phyloP scores from a whole-genome alignment of 2,329 filamentous ascomycete species.

The Alternaria brassicae region DNA sequence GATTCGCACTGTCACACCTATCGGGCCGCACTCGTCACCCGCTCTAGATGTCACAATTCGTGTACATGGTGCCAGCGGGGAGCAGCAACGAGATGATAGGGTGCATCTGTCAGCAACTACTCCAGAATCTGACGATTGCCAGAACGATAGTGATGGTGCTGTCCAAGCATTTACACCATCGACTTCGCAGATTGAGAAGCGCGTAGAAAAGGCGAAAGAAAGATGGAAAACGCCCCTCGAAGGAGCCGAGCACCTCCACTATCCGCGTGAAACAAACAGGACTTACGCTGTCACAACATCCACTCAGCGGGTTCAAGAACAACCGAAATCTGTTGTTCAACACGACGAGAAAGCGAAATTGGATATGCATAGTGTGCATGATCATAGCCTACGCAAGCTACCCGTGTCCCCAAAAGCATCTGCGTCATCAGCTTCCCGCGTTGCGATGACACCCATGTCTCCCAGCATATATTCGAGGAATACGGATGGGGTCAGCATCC shows the following conservation, averaged over 20 bases:
- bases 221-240: constrained; percentile 54
- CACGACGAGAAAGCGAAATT: neutral
- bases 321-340: neutral
- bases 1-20: constrained; percentile 49
- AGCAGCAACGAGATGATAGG: constrained; percentile 14
- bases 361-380: too few species aligned
- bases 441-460: constrained; percentile 46
- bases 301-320: neutral
- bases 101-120: constrained; percentile 12
- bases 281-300: constrained; percentile 24
- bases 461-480: constrained; percentile 58
- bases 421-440: constrained; percentile 15
- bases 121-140: constrained; percentile 3
- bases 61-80: constrained; percentile 13
- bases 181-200: constrained; percentile 49
- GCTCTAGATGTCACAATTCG: constrained; percentile 11
- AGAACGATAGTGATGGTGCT: neutral
- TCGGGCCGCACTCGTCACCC: constrained; percentile 21
- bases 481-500: constrained; percentile 49
- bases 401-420: constrained; percentile 7
- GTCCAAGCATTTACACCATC: constrained; percentile 40
- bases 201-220: constrained; percentile 49
- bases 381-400: neutral
- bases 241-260: constrained; percentile 37
- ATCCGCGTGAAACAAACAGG: constrained; percentile 39